Percentiles rank a stretch among this genome's conserved stretches.
Evolutionary conservation across 108 stramenopile species (phyloP).

Genomic region (Cyclotella sp.): DNA sequence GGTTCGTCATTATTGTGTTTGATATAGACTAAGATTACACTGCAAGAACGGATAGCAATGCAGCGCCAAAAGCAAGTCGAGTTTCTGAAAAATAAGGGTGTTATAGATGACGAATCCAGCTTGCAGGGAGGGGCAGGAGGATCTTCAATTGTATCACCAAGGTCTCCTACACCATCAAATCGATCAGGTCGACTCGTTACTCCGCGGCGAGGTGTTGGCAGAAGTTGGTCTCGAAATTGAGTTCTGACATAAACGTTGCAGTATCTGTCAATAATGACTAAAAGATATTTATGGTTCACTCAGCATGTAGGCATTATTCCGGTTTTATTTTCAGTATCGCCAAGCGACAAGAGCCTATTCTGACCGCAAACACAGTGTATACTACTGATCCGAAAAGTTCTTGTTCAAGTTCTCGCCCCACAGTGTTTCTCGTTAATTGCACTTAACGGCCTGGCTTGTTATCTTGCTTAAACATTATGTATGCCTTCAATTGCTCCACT

Average conservation of each 20-base stretch:
- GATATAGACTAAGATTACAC: slow-evolving; percentile 35
- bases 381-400: too few relatives aligned
- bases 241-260: background rate
- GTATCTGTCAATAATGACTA: too few relatives aligned
- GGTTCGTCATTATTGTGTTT: slow-evolving; percentile 10
- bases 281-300: too few relatives aligned
- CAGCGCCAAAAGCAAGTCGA: slow-evolving; percentile 74
- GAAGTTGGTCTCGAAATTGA: slow-evolving; percentile 16
- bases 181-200: background rate
- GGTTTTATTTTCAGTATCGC: too few relatives aligned
- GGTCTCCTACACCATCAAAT: slow-evolving; percentile 7
- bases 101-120: slow-evolving; percentile 63
- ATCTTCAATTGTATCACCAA: slow-evolving; percentile 9
- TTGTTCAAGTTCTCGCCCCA: background rate
- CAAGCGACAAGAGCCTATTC: too few relatives aligned
- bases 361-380: too few relatives aligned
- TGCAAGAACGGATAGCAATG: slow-evolving; percentile 73
- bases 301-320: too few relatives aligned
- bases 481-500: slow-evolving; percentile 48
- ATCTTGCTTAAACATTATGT: slow-evolving; percentile 49
- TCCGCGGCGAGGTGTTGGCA: slow-evolving; percentile 22
- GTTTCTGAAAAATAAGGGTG: slow-evolving; percentile 79
- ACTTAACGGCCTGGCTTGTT: slow-evolving; percentile 8
- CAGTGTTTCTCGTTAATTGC: background rate
- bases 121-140: slow-evolving; percentile 47